A percentile compares a stretch with the other conserved stretches of the same genome.
Evolutionary conservation across 768 basidiomycete species (phyloP).

Genomic region (Suillus decipiens): DNA sequence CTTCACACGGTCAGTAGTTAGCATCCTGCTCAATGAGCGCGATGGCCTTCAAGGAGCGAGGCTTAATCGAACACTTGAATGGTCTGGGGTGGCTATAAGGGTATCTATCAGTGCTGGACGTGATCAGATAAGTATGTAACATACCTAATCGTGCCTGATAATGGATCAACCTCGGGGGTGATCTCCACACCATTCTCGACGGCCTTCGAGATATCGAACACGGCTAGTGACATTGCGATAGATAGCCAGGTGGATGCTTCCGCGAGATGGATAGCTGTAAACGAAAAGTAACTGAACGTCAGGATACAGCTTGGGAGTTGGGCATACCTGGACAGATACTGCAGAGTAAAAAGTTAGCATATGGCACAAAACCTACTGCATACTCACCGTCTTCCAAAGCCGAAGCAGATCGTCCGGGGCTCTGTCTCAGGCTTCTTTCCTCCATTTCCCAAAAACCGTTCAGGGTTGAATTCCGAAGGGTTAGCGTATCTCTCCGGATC

Average conservation of each 20-base stretch:
- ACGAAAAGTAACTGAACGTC: slow-evolving; percentile 10
- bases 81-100: neutral
- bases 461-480: slow-evolving; percentile 54
- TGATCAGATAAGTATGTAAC: neutral
- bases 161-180: slow-evolving; percentile 48
- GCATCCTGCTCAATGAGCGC: slow-evolving; percentile 48
- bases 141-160: slow-evolving; percentile 54
- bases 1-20: neutral
- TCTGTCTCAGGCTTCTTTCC: slow-evolving; percentile 43
- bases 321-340: slow-evolving; percentile 14
- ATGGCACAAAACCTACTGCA: slow-evolving; percentile 10
- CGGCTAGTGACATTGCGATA: slow-evolving; percentile 40
- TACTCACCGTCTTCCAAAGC: slow-evolving; percentile 58
- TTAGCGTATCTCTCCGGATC: slow-evolving; percentile 41
- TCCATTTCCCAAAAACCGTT: slow-evolving; percentile 44
- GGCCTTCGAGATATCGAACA: slow-evolving; percentile 43
- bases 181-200: slow-evolving; percentile 41
- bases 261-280: slow-evolving; percentile 44
- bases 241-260: slow-evolving; percentile 43
- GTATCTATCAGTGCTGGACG: neutral
- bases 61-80: slow-evolving; percentile 54
- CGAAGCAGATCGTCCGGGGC: slow-evolving; percentile 59
- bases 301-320: neutral
- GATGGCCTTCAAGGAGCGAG: slow-evolving; percentile 50
- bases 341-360: slow-evolving; percentile 8